Percentiles rank a stretch among this genome's conserved stretches.
Evolutionary conservation across 2,329 filamentous ascomycete species (phyloP).

Genomic region (Penicillium sclerotiorum): DNA sequence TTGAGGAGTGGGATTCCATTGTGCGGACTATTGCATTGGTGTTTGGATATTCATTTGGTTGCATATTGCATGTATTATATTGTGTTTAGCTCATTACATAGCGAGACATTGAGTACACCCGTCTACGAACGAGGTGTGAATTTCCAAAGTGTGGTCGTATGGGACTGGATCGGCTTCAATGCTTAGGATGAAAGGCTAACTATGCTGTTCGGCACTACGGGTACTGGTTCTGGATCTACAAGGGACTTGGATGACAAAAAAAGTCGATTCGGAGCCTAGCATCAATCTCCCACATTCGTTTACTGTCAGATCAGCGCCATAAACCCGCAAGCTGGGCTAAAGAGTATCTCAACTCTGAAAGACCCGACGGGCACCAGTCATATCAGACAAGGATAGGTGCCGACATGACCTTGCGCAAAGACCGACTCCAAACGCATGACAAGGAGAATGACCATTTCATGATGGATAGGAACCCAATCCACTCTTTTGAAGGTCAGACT

Average conservation of each 20-base stretch:
- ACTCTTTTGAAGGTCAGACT: constrained; percentile 9
- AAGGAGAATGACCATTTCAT: not conserved
- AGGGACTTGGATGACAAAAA: too few species aligned
- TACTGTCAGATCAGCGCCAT: constrained; percentile 14
- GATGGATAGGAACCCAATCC: not conserved
- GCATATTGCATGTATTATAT: too few species aligned
- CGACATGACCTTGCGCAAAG: constrained; percentile 14
- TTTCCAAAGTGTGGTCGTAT: too few species aligned
- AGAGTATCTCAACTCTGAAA: constrained; percentile 33
- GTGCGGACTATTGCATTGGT: too few species aligned
- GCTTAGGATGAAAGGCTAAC: not conserved
- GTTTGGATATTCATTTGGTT: too few species aligned
- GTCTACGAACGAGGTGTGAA: too few species aligned
- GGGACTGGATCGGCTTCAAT: too few species aligned
- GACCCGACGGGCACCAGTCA: constrained; percentile 1
- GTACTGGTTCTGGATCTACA: too few species aligned
- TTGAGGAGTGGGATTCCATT: too few species aligned
- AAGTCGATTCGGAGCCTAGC: constrained; percentile 21
- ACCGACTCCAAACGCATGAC: constrained; percentile 17
- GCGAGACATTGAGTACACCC: too few species aligned
- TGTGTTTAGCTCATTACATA: too few species aligned
- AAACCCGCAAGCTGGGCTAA: not conserved
- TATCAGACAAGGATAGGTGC: constrained; percentile 14
- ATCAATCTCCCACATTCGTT: constrained; percentile 19
- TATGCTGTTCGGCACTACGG: too few species aligned